Conservation (phyloP, 768 basidiomycete genomes). For the Artomyces pyxidatus region DNA sequence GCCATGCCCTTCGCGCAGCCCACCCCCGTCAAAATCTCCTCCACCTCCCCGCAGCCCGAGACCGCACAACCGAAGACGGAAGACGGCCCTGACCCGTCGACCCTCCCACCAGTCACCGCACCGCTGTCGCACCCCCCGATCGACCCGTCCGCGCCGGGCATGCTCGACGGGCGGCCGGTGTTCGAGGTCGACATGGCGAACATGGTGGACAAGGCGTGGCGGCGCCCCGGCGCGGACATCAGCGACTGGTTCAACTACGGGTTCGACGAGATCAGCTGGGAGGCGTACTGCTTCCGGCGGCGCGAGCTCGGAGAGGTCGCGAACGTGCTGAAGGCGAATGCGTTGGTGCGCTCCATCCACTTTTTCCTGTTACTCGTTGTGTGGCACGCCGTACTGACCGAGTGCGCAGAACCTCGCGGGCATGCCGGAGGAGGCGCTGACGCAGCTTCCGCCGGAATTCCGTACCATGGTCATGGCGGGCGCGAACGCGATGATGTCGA, state of each 20-base stretch:
- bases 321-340: conserved; percentile 72
- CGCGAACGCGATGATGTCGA: conserved; percentile 69
- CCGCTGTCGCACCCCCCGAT: conserved; percentile 77
- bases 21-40: conserved; percentile 7
- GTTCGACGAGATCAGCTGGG: conserved; percentile 96
- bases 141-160: conserved; percentile 58
- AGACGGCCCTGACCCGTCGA: conserved; percentile 54
- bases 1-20: conserved; percentile 12
- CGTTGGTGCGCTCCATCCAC: conserved; percentile 50
- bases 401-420: conserved; percentile 61
- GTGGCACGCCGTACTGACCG: too few species aligned
- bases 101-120: conserved; percentile 57
- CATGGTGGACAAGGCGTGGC: conserved; percentile 82
- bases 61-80: conserved; percentile 20
- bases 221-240: conserved; percentile 84
- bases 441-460: conserved; percentile 70
- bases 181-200: conserved; percentile 76
- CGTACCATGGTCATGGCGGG: conserved; percentile 85
- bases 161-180: conserved; percentile 68
- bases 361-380: not conserved
- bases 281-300: conserved; percentile 81
- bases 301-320: conserved; percentile 76
- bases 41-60: conserved; percentile 1
- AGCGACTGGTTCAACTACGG: conserved; percentile 99
- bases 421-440: conserved; percentile 75